phyloP scores from a whole-genome alignment of 441 rosid genomes.

The Erodium chrysanthum region DNA sequence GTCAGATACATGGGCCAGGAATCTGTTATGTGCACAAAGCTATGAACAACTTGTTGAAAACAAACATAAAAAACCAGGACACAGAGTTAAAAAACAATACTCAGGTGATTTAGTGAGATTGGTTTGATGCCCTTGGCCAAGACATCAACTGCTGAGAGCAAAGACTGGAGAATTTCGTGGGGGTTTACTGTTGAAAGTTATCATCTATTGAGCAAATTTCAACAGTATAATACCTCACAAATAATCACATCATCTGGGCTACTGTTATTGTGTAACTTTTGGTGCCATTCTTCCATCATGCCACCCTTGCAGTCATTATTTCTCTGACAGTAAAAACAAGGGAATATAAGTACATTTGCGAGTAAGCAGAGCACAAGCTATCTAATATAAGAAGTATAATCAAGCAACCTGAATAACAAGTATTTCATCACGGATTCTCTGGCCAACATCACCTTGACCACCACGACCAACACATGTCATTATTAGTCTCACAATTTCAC shows the following conservation, averaged over 20 bases:
- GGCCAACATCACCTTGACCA: conserved; percentile 65
- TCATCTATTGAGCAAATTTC: conserved; percentile 8
- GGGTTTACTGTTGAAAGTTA: neutral
- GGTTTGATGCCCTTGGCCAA: neutral
- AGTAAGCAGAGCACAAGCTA: conserved; percentile 13
- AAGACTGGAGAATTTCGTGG: no score
- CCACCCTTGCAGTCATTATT: conserved; percentile 56
- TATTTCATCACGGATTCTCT: conserved; percentile 65
- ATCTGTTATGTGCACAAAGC: neutral
- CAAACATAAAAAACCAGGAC: neutral
- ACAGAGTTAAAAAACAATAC: neutral
- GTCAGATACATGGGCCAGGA: neutral
- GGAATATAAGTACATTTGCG: conserved; percentile 1
- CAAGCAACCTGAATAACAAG: conserved; percentile 46
- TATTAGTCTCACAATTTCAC: conserved; percentile 49
- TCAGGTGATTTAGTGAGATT: neutral
- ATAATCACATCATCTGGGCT: conserved; percentile 64
- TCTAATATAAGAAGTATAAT: conserved; percentile 12
- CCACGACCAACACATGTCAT: conserved; percentile 60
- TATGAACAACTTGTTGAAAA: neutral
- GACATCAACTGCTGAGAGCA: no score
- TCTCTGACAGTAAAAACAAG: conserved; percentile 32
- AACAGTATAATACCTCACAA: conserved; percentile 45
- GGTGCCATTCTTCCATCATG: conserved; percentile 84
- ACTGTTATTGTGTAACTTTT: conserved; percentile 63